Conservation (phyloP, 768 basidiomycete genomes). For the Termitomyces sp. region DNA sequence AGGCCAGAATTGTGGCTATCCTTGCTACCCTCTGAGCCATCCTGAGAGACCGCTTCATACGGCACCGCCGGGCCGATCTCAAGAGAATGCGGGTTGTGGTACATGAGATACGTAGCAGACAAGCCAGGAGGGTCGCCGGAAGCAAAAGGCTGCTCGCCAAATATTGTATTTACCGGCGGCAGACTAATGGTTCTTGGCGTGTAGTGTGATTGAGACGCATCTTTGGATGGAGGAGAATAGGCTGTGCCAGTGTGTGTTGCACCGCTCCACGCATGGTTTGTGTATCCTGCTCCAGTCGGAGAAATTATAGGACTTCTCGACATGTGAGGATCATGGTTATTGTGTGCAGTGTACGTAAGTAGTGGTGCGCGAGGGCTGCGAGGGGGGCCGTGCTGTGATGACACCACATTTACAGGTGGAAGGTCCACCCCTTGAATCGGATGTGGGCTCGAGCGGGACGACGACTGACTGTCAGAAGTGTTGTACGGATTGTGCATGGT, state of each 20-base stretch:
- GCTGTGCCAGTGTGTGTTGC: not conserved
- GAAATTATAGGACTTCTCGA: not conserved
- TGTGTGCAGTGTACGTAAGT: not conserved
- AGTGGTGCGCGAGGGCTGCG: not conserved
- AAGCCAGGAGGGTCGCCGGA: not conserved
- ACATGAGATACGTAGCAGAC: not conserved
- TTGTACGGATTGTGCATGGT: constrained; percentile 40
- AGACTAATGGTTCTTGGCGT: constrained; percentile 3
- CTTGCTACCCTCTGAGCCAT: constrained; percentile 19
- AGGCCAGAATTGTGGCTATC: constrained; percentile 24
- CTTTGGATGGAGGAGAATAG: not conserved
- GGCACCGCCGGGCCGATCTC: constrained; percentile 3
- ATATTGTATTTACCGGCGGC: constrained; percentile 10
- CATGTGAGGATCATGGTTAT: not conserved
- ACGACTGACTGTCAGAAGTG: not conserved
- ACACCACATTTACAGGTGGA: not conserved
- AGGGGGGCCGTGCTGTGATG: not conserved
- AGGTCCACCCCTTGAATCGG: not conserved
- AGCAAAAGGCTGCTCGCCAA: constrained; percentile 4
- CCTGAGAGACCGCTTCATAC: constrained; percentile 12
- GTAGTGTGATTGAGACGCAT: not conserved
- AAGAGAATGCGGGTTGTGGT: not conserved
- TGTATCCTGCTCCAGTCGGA: not conserved
- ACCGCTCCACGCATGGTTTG: not conserved
- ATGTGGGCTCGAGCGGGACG: not conserved